phyloP scores from a whole-genome alignment of 2,329 filamentous ascomycete species.

The Domatiomyces catenatus region DNA sequence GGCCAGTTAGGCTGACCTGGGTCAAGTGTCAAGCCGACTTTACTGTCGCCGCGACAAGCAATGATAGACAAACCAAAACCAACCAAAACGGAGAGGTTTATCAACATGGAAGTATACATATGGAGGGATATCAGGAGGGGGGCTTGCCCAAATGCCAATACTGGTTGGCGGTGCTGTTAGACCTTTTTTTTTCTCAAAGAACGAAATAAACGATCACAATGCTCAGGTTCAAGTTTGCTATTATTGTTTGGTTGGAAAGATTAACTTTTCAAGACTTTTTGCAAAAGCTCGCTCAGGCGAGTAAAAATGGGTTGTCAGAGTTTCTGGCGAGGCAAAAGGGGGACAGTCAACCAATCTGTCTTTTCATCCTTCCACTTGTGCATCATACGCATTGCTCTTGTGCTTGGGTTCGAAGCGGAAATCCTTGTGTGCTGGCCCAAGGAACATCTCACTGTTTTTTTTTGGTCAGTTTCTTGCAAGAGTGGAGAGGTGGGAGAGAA shows the following conservation, averaged over 20 bases:
- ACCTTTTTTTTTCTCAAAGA: neutral
- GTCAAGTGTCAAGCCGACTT: no score
- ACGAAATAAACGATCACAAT: neutral
- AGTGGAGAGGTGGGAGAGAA: no score
- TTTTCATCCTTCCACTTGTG: conserved; percentile 53
- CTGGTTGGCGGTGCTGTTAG: neutral
- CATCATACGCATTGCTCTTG: conserved; percentile 82
- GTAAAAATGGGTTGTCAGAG: no score
- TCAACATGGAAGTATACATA: neutral
- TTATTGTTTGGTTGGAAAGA: no score
- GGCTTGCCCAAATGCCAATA: neutral
- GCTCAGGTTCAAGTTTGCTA: no score
- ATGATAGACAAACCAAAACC: neutral
- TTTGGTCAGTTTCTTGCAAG: conserved; percentile 4
- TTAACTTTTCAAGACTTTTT: no score
- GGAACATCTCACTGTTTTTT: conserved; percentile 72
- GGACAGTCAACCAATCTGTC: no score
- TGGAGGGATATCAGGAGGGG: neutral
- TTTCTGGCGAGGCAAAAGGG: no score
- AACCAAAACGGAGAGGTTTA: neutral
- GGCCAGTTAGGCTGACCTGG: neutral
- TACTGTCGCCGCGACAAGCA: neutral
- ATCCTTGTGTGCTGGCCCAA: conserved; percentile 74
- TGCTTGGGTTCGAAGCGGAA: conserved; percentile 97
- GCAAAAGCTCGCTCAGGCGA: no score